phyloP scores from a whole-genome alignment of 1,139 yeast genomes.

The Meyerozyma smithsonii region DNA sequence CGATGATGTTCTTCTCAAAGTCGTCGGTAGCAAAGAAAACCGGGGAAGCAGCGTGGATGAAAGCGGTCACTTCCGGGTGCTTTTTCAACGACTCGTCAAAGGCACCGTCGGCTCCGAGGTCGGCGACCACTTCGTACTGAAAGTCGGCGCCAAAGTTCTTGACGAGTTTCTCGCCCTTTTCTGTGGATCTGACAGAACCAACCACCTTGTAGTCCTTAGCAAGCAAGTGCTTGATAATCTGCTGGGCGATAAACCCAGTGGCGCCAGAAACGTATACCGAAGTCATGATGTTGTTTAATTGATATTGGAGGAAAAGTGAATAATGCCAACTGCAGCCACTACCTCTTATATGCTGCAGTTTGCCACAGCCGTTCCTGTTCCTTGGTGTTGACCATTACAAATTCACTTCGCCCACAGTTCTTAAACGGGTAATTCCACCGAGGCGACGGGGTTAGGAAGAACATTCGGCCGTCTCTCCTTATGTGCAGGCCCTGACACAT shows the following conservation, averaged over 20 bases:
- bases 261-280: slow-evolving; percentile 18
- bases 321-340: too few relatives aligned
- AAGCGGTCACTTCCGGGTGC: slow-evolving; percentile 17
- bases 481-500: too few relatives aligned
- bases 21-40: slow-evolving; percentile 8
- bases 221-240: slow-evolving; percentile 13
- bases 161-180: slow-evolving; percentile 5
- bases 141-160: slow-evolving; percentile 7
- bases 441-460: too few relatives aligned
- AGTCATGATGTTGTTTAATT: slow-evolving; percentile 8
- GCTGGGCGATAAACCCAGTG: slow-evolving; percentile 22
- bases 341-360: too few relatives aligned
- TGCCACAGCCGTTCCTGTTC: too few relatives aligned
- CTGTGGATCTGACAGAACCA: slow-evolving; percentile 7
- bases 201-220: slow-evolving; percentile 9
- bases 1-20: slow-evolving; percentile 21
- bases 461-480: too few relatives aligned
- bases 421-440: too few relatives aligned
- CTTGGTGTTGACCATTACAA: too few relatives aligned
- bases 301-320: too few relatives aligned
- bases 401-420: too few relatives aligned
- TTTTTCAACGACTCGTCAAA: slow-evolving; percentile 11
- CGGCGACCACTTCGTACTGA: slow-evolving; percentile 10
- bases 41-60: slow-evolving; percentile 18
- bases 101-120: slow-evolving; percentile 11